Evolutionary conservation across 2,329 filamentous ascomycete genomes (phyloP), one percentile per base, ranked within the genome.

Genomic region (Monosporascus sp.): DNA sequence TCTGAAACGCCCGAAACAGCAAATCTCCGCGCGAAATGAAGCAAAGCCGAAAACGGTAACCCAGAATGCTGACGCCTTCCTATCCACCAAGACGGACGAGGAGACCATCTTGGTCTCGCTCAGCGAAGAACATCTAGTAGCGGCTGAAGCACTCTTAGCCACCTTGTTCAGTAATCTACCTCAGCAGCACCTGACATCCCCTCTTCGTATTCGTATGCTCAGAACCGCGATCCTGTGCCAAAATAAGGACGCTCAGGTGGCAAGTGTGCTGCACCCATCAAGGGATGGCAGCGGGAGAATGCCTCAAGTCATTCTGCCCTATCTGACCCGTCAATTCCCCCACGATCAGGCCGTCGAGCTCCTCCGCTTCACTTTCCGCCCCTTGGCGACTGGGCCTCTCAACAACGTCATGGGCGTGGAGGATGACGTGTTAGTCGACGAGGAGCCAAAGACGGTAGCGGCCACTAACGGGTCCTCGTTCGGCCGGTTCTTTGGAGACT

Each of bases 221-320:
- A 87, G 89, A 58, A 89, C 89, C 3, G 88, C 90, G 20, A 87
- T 96, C 52, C 73, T 96, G 22, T 81, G 78, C 5, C 77, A 79
- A 54, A 79, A 86, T 67, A 85, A 84, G 65, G 77, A 85, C 35
- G 87, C 88, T 43, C 89, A 97, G 80, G 65, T 94, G 11, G 84
- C 90, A 6, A 93, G 90, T 67, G 85, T 95, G 14, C 74, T 97
- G 54, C 90, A 94, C 68, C 89, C 90, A 1, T 82, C 85, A 69
- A 73, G 83, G 57, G 76, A 85, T 64, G 75, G 81, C 63, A 78
- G 85, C 65, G 81, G 86, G 43, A 76, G 82, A 58, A 80, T 82
- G 50, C 82, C 85, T 55, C 78, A 88, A 27, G 94, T 87, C 67
- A 86, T 96, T 48, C 71, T 96, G 48, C 92, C 93, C 0, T 88